Evolutionary conservation across 2,329 filamentous ascomycete genomes (phyloP).

Genomic region (Dactylellina haptotyla): DNA sequence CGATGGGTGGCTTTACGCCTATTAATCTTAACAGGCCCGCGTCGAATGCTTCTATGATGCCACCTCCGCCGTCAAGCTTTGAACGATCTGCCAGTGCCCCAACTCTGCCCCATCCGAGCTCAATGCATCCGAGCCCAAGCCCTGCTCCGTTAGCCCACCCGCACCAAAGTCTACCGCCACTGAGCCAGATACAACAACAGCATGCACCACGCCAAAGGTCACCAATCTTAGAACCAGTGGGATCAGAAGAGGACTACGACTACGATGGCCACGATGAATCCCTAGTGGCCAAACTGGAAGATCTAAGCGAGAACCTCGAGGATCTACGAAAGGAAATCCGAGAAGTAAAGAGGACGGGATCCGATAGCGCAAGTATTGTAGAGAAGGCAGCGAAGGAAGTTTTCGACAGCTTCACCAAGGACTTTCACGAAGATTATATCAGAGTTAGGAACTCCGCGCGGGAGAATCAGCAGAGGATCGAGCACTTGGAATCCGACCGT

Average conservation of each 20-base stretch:
- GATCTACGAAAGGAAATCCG: conserved; percentile 16
- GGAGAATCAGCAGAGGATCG: conserved; percentile 16
- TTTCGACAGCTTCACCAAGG: conserved; percentile 28
- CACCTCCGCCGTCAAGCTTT: neutral
- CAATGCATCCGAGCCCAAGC: neutral
- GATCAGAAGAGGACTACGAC: conserved; percentile 22
- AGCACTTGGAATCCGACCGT: conserved; percentile 13
- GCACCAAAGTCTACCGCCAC: neutral
- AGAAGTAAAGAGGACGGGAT: conserved; percentile 16
- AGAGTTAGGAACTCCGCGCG: conserved; percentile 4
- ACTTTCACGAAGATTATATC: conserved; percentile 32
- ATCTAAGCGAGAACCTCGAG: conserved; percentile 11
- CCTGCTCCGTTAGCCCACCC: neutral
- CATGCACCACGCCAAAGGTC: neutral
- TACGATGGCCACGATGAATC: conserved; percentile 6
- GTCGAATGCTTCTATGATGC: conserved; percentile 6
- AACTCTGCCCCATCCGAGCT: neutral
- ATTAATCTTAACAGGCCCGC: conserved; percentile 33
- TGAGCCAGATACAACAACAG: neutral
- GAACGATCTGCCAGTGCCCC: neutral
- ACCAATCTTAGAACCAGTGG: neutral
- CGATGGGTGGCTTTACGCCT: conserved; percentile 33
- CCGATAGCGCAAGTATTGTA: conserved; percentile 6
- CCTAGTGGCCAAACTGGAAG: neutral
- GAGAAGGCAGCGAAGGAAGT: conserved; percentile 28